phyloP scores from a whole-genome alignment of 1,284 basidiomycete genomes.

The Anthracocystis panici-leucophaei region DNA sequence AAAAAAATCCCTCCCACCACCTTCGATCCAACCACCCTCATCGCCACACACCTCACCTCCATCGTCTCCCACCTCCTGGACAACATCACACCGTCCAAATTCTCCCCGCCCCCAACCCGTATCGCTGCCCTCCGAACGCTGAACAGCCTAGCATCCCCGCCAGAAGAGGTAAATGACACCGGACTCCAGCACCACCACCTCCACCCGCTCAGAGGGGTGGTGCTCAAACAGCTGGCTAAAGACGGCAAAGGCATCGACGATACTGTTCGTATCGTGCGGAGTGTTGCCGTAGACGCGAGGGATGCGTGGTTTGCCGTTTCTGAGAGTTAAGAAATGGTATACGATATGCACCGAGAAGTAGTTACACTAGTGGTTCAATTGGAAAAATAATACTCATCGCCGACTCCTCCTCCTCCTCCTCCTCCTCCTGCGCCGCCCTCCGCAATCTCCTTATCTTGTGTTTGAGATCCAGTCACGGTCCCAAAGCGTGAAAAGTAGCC shows the following conservation, averaged over 20 bases:
- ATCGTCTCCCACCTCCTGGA: conserved; percentile 48
- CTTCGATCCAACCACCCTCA: conserved; percentile 17
- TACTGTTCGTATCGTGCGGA: conserved; percentile 47
- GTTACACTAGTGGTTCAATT: conserved; percentile 8
- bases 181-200: conserved; percentile 38
- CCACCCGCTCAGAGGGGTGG: conserved; percentile 64
- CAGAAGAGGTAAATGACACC: conserved; percentile 73
- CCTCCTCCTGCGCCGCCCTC: background rate
- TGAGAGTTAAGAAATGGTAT: conserved; percentile 14
- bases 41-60: conserved; percentile 29
- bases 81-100: conserved; percentile 28
- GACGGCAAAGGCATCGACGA: conserved; percentile 60
- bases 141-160: conserved; percentile 80
- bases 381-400: conserved; percentile 45
- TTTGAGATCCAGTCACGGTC: conserved; percentile 24
- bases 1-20: conserved; percentile 64
- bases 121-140: conserved; percentile 81
- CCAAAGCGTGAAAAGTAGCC: conserved; percentile 34
- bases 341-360: too few relatives aligned
- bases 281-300: conserved; percentile 60
- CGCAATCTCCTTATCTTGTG: background rate
- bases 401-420: conserved; percentile 1
- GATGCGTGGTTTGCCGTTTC: conserved; percentile 58
- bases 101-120: conserved; percentile 75
- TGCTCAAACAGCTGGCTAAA: conserved; percentile 79